Evolutionary conservation across 1,284 basidiomycete species (phyloP).

Genomic region (Ustilago nuda): DNA sequence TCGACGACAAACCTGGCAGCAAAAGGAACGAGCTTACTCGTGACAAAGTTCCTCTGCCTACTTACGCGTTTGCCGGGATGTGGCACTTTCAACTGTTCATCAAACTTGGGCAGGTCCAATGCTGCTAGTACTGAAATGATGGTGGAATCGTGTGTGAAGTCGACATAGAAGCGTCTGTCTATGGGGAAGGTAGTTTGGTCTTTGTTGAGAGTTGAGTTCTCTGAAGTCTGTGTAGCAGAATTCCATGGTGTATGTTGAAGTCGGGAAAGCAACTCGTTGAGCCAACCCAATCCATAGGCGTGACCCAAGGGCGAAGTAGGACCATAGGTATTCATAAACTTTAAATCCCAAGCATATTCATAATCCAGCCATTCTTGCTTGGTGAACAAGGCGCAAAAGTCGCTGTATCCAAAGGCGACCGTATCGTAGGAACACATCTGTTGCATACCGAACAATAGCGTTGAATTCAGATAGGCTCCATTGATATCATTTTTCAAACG

Average conservation of each 20-base stretch:
- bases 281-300: slow-evolving; percentile 84
- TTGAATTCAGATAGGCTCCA: slow-evolving; percentile 48
- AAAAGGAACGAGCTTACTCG: slow-evolving; percentile 62
- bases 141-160: slow-evolving; percentile 67
- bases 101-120: slow-evolving; percentile 50
- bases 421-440: slow-evolving; percentile 73
- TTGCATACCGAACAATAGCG: slow-evolving; percentile 59
- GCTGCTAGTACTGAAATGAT: slow-evolving; percentile 62
- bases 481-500: slow-evolving; percentile 54
- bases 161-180: slow-evolving; percentile 61
- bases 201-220: slow-evolving; percentile 62
- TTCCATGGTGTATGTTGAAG: slow-evolving; percentile 50
- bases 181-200: slow-evolving; percentile 61
- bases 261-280: slow-evolving; percentile 70
- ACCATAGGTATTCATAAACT: slow-evolving; percentile 76
- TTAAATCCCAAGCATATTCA: slow-evolving; percentile 75
- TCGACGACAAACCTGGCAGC: slow-evolving; percentile 63
- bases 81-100: slow-evolving; percentile 20
- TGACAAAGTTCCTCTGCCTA: slow-evolving; percentile 37
- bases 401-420: slow-evolving; percentile 87
- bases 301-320: slow-evolving; percentile 82
- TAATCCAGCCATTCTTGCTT: slow-evolving; percentile 89
- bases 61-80: slow-evolving; percentile 30
- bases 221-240: slow-evolving; percentile 52
- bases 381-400: slow-evolving; percentile 89